Base-by-base conservation (phyloP, 352 stramenopile species). In the Phytophthora pistaciae region DNA sequence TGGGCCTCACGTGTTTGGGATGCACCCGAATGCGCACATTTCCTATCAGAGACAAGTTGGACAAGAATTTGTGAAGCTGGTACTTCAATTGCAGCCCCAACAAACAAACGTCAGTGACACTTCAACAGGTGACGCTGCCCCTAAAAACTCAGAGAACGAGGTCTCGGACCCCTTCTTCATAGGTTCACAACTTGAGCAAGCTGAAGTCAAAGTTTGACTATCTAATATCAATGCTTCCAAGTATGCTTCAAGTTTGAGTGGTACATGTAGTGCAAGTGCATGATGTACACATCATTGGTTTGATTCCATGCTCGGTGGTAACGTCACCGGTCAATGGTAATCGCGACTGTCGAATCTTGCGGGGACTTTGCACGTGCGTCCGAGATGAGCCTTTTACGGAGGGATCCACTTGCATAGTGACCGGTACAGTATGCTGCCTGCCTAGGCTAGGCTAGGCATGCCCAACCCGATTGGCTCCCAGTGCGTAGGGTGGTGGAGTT, bases 21-120 rank as follows among this genome's bases (percentile, higher is more conserved):
- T 96, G 81, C 88, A 96, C 62, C 79, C 85, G 29, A 96, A 96
- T 16, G 89, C 88, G 1, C 88, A 94, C 36, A 74, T 93, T 29
- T 85, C 87, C 31, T 90, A 85, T 57, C 78, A 92, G 29, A 79
- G 80, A 38, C 79, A 93, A 20, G 77, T 93, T 64, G 80, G 72
- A 0, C 64, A 91, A 60, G 74, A 70, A 0, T 64, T 93, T 11
- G n/a, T 76, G 11, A 62, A 50, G 3, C 40, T 76, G 14, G 54
- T 91, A 1, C 53, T 82, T 40, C 79, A 80, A 18, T 71, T 93
- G 3, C 79, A 91, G 38, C 61, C 78, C 16, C 36, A 29, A 13
- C 58, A 60, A 14, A 27, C 55, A 0, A 52, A 65, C 3, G 56
- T 61, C 10, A 7, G n/a, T 40, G 57, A 56, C 25, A 27, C 44